Evolutionary conservation across 1,284 basidiomycete species (phyloP), one percentile per base, ranked within the genome.

Genomic region (Trichosporon faecale): DNA sequence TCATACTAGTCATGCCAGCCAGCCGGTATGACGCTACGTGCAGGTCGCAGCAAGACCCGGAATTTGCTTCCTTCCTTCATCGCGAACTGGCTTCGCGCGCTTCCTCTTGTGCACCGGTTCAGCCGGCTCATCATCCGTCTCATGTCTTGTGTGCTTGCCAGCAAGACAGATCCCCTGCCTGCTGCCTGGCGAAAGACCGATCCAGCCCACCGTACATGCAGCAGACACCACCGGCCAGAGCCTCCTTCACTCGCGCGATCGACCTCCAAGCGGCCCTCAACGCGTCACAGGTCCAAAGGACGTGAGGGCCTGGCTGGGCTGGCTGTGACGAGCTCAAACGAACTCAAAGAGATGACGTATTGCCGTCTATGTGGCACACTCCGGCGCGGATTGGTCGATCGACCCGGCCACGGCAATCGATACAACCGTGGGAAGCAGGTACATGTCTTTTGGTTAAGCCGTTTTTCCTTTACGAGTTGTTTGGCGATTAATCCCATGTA

Each of bases 1-100:
- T 8, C 49, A 52, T 23, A 55, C 5, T 8, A n/a, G 16, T 8
- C 33, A 18, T 57, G 52, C 21, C 25, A 21, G n/a, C n/a, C 21
- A 18, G 57, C 29, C 57, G 29, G 57, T 61, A 61, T 61, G 57
- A 61, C 57, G 57, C 57, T 61, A 33, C 57, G 31, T 11, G 49
- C 49, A 52, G 49, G 49, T 52, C 49, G 57, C 57, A 61, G 57
- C 57, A 61, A n/a, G 27, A 61, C 29, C 57, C 57, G 57, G 29
- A n/a, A 61, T 61, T 61, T 31, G 57, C 57, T 31, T 31, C 27
- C 57, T 61, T 61, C 27, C 12, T 61, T 29, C 29, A 52, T 52
- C 49, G 18, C 49, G 18, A 21, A 21, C n/a, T 11, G 21, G 21
- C 49, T 52, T 52, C 21, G 49, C 21, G 49, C 49, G 49, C 49